phyloP scores from a whole-genome alignment of 1,284 basidiomycete species.

The Irpex lacteus region DNA sequence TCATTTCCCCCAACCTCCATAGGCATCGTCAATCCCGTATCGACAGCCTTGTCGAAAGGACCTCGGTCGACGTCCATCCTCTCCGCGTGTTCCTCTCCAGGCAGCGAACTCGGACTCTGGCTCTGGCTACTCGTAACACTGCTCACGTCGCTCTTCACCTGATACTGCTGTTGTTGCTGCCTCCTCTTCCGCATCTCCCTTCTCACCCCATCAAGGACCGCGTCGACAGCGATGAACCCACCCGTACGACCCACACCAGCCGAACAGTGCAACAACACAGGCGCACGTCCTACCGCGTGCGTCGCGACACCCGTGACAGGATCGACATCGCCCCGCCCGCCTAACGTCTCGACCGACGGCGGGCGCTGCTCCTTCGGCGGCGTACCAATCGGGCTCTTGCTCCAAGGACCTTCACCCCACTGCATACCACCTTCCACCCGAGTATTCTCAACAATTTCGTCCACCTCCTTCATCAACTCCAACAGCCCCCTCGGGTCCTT shows the following conservation, averaged over 20 bases:
- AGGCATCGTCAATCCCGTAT: constrained; percentile 16
- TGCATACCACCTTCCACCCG: constrained; percentile 37
- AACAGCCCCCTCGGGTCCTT: constrained; percentile 75
- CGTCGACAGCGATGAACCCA: constrained; percentile 87
- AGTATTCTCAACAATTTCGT: constrained; percentile 56
- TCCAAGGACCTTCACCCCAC: constrained; percentile 34
- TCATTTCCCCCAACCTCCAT: constrained; percentile 36
- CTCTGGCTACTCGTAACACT: constrained; percentile 14
- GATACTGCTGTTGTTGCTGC: not conserved
- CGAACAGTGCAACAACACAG: constrained; percentile 78
- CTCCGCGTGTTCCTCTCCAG: constrained; percentile 14
- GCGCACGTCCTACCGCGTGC: constrained; percentile 44
- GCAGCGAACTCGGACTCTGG: constrained; percentile 1
- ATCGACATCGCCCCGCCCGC: constrained; percentile 35
- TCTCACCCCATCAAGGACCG: constrained; percentile 76
- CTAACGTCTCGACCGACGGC: constrained; percentile 8
- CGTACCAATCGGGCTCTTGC: constrained; percentile 2
- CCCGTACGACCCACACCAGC: constrained; percentile 92
- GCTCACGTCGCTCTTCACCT: constrained; percentile 20
- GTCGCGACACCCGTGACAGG: constrained; percentile 47
- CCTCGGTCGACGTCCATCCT: constrained; percentile 31
- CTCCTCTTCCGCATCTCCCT: constrained; percentile 50
- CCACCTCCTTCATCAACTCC: constrained; percentile 61
- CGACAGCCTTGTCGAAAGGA: not conserved
- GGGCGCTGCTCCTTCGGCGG: constrained; percentile 9